phyloP scores from a whole-genome alignment of 768 basidiomycete genomes.

The Calocera cornea region DNA sequence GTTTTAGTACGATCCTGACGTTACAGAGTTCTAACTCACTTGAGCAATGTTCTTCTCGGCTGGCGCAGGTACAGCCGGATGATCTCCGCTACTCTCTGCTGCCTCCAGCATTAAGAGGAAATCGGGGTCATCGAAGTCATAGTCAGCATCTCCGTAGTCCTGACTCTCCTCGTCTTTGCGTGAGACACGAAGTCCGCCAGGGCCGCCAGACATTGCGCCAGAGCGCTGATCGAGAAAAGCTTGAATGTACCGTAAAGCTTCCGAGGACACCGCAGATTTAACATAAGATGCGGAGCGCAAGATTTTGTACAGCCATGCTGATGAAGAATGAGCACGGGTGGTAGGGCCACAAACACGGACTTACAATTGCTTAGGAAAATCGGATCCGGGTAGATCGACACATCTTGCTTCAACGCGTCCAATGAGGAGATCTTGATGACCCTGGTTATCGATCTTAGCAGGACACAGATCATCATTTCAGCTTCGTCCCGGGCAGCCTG shows the following conservation, averaged over 20 bases:
- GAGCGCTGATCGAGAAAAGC: slow-evolving; percentile 48
- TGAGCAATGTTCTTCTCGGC: slow-evolving; percentile 39
- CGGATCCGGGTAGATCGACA: slow-evolving; percentile 43
- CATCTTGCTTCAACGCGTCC: slow-evolving; percentile 14
- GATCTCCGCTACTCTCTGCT: slow-evolving; percentile 17
- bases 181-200: slow-evolving; percentile 15
- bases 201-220: slow-evolving; percentile 34
- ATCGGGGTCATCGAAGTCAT: slow-evolving; percentile 49
- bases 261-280: slow-evolving; percentile 37
- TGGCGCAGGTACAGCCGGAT: slow-evolving; percentile 22
- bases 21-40: slow-evolving; percentile 26
- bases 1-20: slow-evolving; percentile 5
- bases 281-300: slow-evolving; percentile 33
- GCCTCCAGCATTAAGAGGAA: slow-evolving; percentile 42
- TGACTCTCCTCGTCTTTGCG: slow-evolving; percentile 57
- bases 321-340: slow-evolving; percentile 4
- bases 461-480: slow-evolving; percentile 4
- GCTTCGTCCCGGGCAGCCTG: slow-evolving; percentile 10
- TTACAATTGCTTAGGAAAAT: slow-evolving; percentile 42
- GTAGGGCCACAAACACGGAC: slow-evolving; percentile 15
- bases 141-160: slow-evolving; percentile 49
- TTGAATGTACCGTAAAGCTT: slow-evolving; percentile 45
- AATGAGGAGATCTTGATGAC: slow-evolving; percentile 22
- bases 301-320: slow-evolving; percentile 47
- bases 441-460: background rate